Evolutionary conservation across 805 yeast species (phyloP), one percentile per base, ranked within the genome.

Genomic region (Ogataea zsoltii): DNA sequence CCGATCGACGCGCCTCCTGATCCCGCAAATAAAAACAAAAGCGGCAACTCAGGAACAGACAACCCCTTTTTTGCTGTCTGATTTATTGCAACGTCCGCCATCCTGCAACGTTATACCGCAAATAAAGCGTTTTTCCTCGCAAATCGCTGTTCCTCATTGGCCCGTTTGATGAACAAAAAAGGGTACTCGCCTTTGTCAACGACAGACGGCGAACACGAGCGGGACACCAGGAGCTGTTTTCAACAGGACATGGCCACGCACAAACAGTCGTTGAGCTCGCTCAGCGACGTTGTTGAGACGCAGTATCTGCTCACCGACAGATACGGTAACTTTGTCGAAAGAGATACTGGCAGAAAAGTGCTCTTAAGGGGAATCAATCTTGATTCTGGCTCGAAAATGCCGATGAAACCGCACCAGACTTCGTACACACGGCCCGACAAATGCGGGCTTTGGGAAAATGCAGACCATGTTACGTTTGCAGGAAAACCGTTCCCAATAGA

Each of bases 401-500:
- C 97, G 0, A 57, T 69, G 1, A 54, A 46, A 1, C 96, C 96
- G 0, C 49, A 60, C 21, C 65, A 75, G 55, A 69, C 75, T 7
- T 61, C 75, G 3, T 68, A 74, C 50, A 38, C 56, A 4, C 60
- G 69, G 35, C 61, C 74, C 3, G 58, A 63, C 1, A 61, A 68
- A 25, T 68, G 73, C 31, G 62, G 78, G 2, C 87, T 85, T 57
- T 85, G 76, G 57, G 80, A 79, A 35, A 49, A 49, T n/a, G 96
- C 88, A 7, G 91, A 85, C 49, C 61, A 68, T 25, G 91, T 87
- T 2, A 80, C 91, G n/a, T 90, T 88, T 66, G 87, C 86, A 0
- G 88, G 88, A 1, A 72, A 88, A 42, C 97, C 97, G 0, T 85
- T 88, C 57, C 84, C 91, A 0, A 56, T 90, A 11, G 80, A 74